Conservation (phyloP, 768 basidiomycete genomes). For the Tricholoma matsutake region DNA sequence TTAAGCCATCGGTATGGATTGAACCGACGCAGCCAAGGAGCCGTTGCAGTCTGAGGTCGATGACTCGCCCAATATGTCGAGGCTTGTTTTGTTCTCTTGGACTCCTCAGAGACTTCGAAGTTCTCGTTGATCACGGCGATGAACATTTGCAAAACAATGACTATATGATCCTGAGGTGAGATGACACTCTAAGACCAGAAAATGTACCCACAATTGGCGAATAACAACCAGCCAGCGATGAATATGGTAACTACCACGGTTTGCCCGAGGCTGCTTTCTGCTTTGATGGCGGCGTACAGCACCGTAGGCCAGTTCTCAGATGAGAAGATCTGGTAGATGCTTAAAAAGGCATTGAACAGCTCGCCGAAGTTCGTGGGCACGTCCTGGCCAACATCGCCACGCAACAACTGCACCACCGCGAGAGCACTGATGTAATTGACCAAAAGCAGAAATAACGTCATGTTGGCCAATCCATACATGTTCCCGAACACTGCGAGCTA, state of each 20-base stretch:
- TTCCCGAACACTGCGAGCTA: constrained; percentile 90
- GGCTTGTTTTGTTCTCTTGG: constrained; percentile 80
- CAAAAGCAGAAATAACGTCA: constrained; percentile 85
- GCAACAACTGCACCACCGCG: constrained; percentile 77
- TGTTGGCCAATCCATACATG: constrained; percentile 86
- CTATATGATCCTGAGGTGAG: constrained; percentile 35
- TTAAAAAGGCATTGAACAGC: constrained; percentile 81
- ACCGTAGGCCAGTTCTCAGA: constrained; percentile 94
- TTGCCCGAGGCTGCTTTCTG: constrained; percentile 67
- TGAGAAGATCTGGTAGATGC: constrained; percentile 85
- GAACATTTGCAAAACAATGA: constrained; percentile 93
- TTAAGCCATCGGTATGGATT: constrained; percentile 90
- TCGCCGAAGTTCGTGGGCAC: constrained; percentile 72
- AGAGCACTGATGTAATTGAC: constrained; percentile 86
- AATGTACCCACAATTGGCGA: constrained; percentile 76
- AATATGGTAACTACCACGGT: constrained; percentile 69
- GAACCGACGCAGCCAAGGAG: constrained; percentile 67
- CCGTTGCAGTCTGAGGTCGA: constrained; percentile 46
- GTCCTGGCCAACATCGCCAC: constrained; percentile 67
- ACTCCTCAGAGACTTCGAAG: constrained; percentile 88
- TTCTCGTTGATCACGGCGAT: constrained; percentile 98
- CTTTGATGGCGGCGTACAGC: constrained; percentile 56
- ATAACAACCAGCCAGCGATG: constrained; percentile 81
- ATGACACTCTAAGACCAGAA: background rate
- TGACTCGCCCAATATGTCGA: constrained; percentile 62